Evolutionary conservation across 306 rosid genomes (phyloP).

Genomic region (Acacia crassicarpa): DNA sequence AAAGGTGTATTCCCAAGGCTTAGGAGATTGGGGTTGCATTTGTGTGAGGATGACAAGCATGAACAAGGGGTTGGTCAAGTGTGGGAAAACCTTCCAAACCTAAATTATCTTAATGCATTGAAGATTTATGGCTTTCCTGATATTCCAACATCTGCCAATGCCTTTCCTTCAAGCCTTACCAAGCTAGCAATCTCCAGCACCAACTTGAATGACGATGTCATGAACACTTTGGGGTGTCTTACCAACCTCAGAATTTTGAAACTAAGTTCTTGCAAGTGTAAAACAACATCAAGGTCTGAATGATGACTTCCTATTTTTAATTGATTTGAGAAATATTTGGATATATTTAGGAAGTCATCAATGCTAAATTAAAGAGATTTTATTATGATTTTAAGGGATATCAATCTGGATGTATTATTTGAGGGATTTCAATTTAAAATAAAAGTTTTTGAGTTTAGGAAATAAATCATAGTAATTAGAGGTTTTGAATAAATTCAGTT

Average conservation of each 20-base stretch:
- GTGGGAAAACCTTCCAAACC: background rate
- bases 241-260: background rate
- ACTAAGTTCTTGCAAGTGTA: rapidly evolving
- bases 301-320: no score
- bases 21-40: background rate
- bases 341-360: no score
- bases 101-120: background rate
- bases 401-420: no score
- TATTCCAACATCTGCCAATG: background rate
- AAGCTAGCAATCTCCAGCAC: background rate
- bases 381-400: no score
- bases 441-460: no score
- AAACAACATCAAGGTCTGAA: background rate
- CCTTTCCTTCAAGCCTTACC: background rate
- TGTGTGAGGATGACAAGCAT: background rate
- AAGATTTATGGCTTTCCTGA: background rate
- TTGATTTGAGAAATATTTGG: no score
- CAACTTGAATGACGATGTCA: background rate
- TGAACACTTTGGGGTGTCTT: background rate
- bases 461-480: no score
- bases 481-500: no score
- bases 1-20: background rate
- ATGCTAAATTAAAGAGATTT: no score
- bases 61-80: background rate
- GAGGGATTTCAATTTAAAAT: no score